phyloP scores from a whole-genome alignment of 257 asterid species.

The Solanum paucissectum region DNA sequence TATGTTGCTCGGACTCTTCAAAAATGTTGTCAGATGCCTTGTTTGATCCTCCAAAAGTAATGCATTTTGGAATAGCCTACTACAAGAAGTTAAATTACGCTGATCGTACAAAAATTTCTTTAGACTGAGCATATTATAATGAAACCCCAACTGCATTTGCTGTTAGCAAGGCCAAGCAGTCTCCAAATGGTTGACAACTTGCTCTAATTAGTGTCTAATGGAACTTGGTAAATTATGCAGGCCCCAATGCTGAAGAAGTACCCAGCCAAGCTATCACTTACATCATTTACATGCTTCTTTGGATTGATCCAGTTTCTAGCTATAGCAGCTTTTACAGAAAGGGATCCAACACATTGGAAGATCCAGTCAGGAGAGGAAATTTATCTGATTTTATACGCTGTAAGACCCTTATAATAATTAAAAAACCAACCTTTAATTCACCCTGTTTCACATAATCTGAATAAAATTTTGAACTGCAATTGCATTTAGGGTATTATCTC shows the following conservation, averaged over 20 bases:
- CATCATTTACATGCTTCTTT: slow-evolving; percentile 75
- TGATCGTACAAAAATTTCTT: neutral
- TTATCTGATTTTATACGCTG: slow-evolving; percentile 69
- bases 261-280: slow-evolving; percentile 82
- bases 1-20: neutral
- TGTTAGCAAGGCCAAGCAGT: neutral
- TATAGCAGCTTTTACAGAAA: slow-evolving; percentile 72
- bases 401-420: slow-evolving; percentile 15
- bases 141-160: neutral
- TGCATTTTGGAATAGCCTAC: neutral
- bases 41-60: neutral
- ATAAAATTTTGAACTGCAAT: neutral
- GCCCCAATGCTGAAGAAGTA: slow-evolving; percentile 76
- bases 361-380: slow-evolving; percentile 61
- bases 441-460: neutral
- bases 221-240: slow-evolving; percentile 24
- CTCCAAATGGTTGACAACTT: neutral
- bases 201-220: neutral
- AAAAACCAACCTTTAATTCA: neutral
- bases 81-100: neutral
- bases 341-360: slow-evolving; percentile 58
- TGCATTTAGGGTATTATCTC: slow-evolving; percentile 68
- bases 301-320: slow-evolving; percentile 65
- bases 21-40: neutral
- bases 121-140: neutral